Evolutionary conservation across 2,329 filamentous ascomycete genomes (phyloP).

Genomic region (Trichoderma asperellum): DNA sequence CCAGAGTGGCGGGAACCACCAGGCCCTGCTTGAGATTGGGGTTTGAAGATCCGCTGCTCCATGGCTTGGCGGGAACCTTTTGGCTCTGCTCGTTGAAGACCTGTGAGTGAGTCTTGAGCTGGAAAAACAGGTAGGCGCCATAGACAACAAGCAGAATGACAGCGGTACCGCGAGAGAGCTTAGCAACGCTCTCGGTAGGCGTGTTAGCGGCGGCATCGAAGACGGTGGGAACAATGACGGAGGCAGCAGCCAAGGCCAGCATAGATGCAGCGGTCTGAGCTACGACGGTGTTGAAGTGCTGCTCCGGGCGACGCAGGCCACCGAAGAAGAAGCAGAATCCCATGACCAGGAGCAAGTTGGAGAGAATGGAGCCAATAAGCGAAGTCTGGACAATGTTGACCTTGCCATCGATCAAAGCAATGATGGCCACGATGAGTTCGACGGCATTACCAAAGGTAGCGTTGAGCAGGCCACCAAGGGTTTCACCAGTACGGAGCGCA

Average conservation of each 20-base stretch:
- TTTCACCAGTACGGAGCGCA: slow-evolving; percentile 79
- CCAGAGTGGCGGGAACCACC: slow-evolving; percentile 46
- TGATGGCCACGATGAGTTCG: slow-evolving; percentile 85
- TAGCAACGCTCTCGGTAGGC: slow-evolving; percentile 55
- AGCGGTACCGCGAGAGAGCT: slow-evolving; percentile 71
- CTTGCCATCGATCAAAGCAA: slow-evolving; percentile 74
- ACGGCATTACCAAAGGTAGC: slow-evolving; percentile 93
- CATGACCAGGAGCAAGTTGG: slow-evolving; percentile 85
- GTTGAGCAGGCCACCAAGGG: slow-evolving; percentile 84
- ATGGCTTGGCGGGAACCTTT: slow-evolving; percentile 69
- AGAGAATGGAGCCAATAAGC: slow-evolving; percentile 87
- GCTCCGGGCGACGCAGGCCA: slow-evolving; percentile 75
- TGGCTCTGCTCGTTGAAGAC: slow-evolving; percentile 81
- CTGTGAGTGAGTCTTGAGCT: slow-evolving; percentile 79
- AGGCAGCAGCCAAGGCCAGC: slow-evolving; percentile 76
- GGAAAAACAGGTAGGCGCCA: slow-evolving; percentile 82
- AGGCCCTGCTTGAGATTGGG: slow-evolving; percentile 47
- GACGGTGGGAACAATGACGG: slow-evolving; percentile 86
- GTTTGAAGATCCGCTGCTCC: slow-evolving; percentile 34
- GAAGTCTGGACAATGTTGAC: slow-evolving; percentile 90
- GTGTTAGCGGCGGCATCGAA: slow-evolving; percentile 63
- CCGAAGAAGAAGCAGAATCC: slow-evolving; percentile 94
- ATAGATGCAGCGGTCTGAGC: slow-evolving; percentile 86
- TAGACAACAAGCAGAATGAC: slow-evolving; percentile 86
- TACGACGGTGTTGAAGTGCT: slow-evolving; percentile 90